Evolutionary conservation across 2,329 filamentous ascomycete species (phyloP), one percentile per base, ranked within the genome.

Genomic region (Ophiocordyceps australis): DNA sequence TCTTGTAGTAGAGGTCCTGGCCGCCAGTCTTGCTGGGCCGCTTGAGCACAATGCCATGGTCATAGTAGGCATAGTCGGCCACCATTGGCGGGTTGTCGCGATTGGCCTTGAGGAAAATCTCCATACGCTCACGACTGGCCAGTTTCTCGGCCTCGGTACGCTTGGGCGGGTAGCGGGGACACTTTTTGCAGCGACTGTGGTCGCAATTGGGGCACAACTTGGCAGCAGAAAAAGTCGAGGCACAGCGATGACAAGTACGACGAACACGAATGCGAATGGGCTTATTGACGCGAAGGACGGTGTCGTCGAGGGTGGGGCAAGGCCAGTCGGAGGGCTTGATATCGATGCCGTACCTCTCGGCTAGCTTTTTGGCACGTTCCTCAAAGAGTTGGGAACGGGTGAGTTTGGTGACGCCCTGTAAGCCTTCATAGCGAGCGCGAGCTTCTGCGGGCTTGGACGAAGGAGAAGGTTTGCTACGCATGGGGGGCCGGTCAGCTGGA

Each of bases 101-200:
- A 33, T 65, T 59, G 35, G 63, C 63, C 41, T 71, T 62, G 31
- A 59, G 36, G 14, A 59, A 43, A 14, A 53, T 55, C 12, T 60
- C 58, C 35, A 59, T 57, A 38, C 48, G 55, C 42, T 61, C 57
- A 27, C 63, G 59, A 42, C 57, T 61, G 36, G 59, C 59, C 31
- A 60, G 49, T 36, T 56, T 55, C 41, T 68, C 59, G 33, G 57
- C 57, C 36, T 69, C 62, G 38, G 55, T 62, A 36, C 66, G 70
- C 53, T 73, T 72, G 27, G 65, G 57, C 18, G 83, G 83, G 39
- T 76, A 69, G 28, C 80, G 71, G 16, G 71, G 67, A 47, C 85
- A 94, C 41, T 77, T 72, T 42, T 69, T 76, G 65, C 85, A 94
- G 36, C 80, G 70, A 24, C 59, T 58, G 52, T 94, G 85, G 38